A percentile compares a stretch with the other conserved stretches of the same genome.
Conservation (phyloP, 306 rosid species). For the Casuarina equisetifolia region DNA sequence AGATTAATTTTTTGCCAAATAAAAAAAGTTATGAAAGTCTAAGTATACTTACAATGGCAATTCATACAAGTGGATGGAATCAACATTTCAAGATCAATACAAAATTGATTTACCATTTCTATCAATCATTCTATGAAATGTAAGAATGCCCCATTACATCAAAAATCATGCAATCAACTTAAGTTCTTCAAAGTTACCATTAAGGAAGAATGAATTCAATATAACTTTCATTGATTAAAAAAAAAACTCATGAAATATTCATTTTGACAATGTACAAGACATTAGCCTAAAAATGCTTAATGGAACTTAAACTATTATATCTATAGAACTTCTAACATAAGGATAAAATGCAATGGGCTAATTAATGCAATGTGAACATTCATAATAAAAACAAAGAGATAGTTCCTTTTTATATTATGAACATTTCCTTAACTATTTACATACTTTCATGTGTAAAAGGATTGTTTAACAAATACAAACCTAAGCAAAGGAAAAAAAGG, state of each 20-base stretch:
- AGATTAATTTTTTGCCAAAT: not conserved
- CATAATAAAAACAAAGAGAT: too few relatives aligned
- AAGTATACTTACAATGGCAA: conserved; percentile 45
- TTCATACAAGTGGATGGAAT: conserved; percentile 41
- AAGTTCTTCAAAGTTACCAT: too few relatives aligned
- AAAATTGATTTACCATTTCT: conserved; percentile 30
- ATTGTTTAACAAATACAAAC: not conserved
- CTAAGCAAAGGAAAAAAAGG: not conserved
- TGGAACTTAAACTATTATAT: too few relatives aligned
- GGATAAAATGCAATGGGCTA: too few relatives aligned
- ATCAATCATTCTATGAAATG: conserved; percentile 35
- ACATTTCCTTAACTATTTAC: not conserved
- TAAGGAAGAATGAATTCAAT: too few relatives aligned
- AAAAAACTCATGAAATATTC: too few relatives aligned
- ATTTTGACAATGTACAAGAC: not conserved
- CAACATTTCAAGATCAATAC: conserved; percentile 37
- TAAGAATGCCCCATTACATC: conserved; percentile 38
- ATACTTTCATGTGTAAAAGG: not conserved
- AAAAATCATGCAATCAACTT: not conserved
- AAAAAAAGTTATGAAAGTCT: not conserved
- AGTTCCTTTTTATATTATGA: conserved; percentile 30
- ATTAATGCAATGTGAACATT: too few relatives aligned
- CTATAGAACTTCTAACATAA: too few relatives aligned
- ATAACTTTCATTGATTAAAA: too few relatives aligned
- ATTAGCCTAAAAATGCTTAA: not conserved